phyloP scores from a whole-genome alignment of 257 asterid species.

The Plectranthus barbatus region DNA sequence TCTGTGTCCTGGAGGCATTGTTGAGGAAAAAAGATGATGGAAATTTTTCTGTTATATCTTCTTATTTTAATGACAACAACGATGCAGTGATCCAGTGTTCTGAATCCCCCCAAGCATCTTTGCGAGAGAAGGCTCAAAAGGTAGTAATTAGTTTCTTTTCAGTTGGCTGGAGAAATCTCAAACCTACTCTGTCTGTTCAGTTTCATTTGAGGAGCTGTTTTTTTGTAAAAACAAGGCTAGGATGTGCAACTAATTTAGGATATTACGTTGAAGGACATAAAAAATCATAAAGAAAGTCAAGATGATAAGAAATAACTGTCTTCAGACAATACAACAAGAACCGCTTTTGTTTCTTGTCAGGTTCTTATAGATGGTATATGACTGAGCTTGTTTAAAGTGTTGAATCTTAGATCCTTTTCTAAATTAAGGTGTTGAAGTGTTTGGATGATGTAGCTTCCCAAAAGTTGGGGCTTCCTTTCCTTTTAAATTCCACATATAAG shows the following conservation, averaged over 20 bases:
- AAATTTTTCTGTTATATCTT: constrained; percentile 44
- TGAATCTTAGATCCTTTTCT: neutral
- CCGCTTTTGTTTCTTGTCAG: too few relatives aligned
- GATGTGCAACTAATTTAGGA: neutral
- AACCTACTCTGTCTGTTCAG: too few relatives aligned
- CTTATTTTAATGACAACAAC: constrained; percentile 63
- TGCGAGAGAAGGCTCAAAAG: constrained; percentile 92
- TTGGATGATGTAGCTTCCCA: neutral
- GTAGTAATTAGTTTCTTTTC: constrained; percentile 28
- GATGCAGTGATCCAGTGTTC: constrained; percentile 68
- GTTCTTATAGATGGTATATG: neutral
- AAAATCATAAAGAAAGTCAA: neutral
- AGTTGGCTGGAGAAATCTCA: neutral
- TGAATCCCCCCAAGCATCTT: constrained; percentile 95
- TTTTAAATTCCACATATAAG: neutral
- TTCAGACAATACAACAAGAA: neutral
- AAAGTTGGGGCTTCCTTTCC: neutral
- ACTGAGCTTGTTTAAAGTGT: neutral
- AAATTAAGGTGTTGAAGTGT: neutral
- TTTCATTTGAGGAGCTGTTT: constrained; percentile 10
- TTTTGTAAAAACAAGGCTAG: too few relatives aligned
- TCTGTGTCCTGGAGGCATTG: constrained; percentile 85
- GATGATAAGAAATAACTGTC: neutral
- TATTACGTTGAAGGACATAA: neutral
- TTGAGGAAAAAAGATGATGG: constrained; percentile 74